Base-by-base conservation (phyloP, 805 yeast genomes). In the Priceomyces castillae region DNA sequence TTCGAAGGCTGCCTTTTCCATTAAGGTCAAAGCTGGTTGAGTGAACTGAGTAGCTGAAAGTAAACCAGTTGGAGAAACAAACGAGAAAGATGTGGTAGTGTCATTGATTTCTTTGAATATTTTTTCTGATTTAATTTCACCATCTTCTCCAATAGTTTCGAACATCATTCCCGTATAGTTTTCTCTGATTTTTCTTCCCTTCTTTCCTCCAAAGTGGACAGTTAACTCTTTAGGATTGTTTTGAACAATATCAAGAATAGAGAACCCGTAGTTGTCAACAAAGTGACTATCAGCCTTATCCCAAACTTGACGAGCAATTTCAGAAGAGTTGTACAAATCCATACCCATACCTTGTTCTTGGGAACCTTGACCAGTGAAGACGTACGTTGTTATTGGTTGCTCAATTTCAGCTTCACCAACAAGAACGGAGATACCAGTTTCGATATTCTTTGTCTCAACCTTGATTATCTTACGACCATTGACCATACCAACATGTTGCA, bases 281-380 rank as follows among this genome's bases (percentile, higher is more conserved):
- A 95, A 94, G 70, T 95, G 99, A 46, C 69, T 66, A 65, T 94
- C 99, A 49, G 99, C 99, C 65, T 89, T 86, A 67, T 94, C 98
- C 99, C 99, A 94, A 50, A 94, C 97, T 51, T 80, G 81, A 59
- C 82, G 82, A 42, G 99, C 99, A 65, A 94, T 97, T 23, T 81
- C 90, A 40, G 96, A 86, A 34, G 86, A 77, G 52, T 82, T 83
- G 69, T 94, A 94, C 64, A 94, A 79, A 68, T 94, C 99, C 99
- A 94, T 94, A 78, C 99, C 99, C 99, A 94, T 94, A 66, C 97
- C 97, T 76, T 95, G 99, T 70, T 95, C 99, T 73, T 94, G 99
- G 48, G 99, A 92, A 68, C 99, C 99, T 77, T 94, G 99, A 64
- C 99, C 99, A 52, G 99, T 94, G 74, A 95, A 94, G 46, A 94